Base-by-base conservation (phyloP, 2,329 filamentous ascomycete species). In the Aspergillus fructus region DNA sequence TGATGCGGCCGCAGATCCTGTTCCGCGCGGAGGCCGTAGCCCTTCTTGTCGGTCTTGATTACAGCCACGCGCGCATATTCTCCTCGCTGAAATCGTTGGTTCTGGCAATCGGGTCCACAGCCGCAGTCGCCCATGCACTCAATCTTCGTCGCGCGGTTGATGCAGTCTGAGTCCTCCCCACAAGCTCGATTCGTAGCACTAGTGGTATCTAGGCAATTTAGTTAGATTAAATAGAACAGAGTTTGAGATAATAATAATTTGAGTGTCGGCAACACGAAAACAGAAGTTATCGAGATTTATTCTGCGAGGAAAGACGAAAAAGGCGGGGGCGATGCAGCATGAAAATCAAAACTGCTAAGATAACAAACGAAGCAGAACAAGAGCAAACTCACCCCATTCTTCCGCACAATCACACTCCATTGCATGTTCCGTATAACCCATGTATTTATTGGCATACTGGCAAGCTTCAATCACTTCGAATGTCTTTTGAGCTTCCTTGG, bases 31-130 rank as follows among this genome's bases (percentile, higher is more conserved):
- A 99, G 84, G 41, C 94, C 94, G 68, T 89, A 97, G 41, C 94
- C 94, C 75, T 99, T 99, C 80, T 97, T 97, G 61, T 96, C 93
- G 0, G 94, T 97, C 74, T 96, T 93, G 81, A 99, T 96, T 68
- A 99, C 93, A 2, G 92, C 89, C 58, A 99, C 94, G 65, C 90
- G 79, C 69, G 93, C 93, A 71, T 94, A 97, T 68, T 96, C 85
- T 75, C 89, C 93, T 66, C 86, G 89, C 75, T 96, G 91, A 69
- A 99, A 97, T 59, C 94, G 89, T 75, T 96, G 92, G 71, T 99
- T 99, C 73, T 96, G 90, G 74, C 94, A 99, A 49, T 85, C 86
- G 39, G 85, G 80, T 54, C 93, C 93, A 74, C 94, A 99, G 70
- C 91, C 90, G 75, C 93, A 94, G 65, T 93, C 89, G 60, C 86